phyloP scores from a whole-genome alignment of 164 flowering plant genomes.

The Malania oleifera region DNA sequence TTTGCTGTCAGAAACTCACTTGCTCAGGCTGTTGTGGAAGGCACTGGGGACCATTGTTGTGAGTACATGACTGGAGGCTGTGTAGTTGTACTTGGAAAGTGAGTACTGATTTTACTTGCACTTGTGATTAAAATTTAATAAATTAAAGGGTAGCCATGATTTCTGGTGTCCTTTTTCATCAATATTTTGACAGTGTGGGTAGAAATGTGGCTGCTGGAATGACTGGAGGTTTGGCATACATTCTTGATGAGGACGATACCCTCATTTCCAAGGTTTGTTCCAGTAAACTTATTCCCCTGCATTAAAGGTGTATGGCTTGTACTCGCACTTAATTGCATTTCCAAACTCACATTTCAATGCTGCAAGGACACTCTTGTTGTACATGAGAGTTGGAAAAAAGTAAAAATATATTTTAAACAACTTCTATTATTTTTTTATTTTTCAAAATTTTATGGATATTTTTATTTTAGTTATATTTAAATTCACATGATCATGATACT shows the following conservation, averaged over 20 bases:
- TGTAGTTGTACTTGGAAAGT: constrained; percentile 95
- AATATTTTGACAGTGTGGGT: constrained; percentile 65
- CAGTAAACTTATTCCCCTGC: not conserved
- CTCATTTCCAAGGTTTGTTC: constrained; percentile 80
- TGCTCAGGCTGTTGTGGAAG: constrained; percentile 93
- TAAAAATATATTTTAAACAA: too few species aligned
- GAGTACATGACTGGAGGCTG: constrained; percentile 99
- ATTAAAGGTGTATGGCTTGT: not conserved
- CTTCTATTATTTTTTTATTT: too few species aligned
- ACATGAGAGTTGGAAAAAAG: too few species aligned
- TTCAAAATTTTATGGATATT: too few species aligned
- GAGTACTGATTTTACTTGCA: constrained; percentile 25
- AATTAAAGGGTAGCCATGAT: not conserved
- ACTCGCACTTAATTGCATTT: too few species aligned
- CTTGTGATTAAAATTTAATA: not conserved
- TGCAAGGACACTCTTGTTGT: too few species aligned
- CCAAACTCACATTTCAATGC: too few species aligned
- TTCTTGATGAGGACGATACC: constrained; percentile 92
- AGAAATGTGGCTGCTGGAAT: constrained; percentile 98
- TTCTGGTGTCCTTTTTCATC: not conserved
- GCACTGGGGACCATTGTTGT: constrained; percentile 96
- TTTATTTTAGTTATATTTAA: too few species aligned
- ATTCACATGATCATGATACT: too few species aligned
- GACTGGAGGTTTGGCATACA: constrained; percentile 97
- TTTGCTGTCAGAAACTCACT: constrained; percentile 98